phyloP scores from a whole-genome alignment of 139 green algal species.

The Raphidocelis subcapitata region DNA sequence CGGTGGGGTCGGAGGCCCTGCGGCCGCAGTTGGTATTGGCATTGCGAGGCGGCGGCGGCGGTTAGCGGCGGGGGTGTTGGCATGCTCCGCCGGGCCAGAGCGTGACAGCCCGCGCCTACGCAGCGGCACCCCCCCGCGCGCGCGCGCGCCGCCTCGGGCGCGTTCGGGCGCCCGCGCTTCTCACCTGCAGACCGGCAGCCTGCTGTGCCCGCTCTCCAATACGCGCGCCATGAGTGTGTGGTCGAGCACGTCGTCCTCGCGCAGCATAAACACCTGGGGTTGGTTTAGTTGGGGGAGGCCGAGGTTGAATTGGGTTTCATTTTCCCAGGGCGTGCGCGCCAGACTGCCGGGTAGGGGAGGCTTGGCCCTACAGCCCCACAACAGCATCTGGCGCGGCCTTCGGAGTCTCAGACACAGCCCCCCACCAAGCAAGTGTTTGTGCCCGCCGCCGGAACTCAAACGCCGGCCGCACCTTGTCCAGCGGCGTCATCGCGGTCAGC shows the following conservation, averaged over 20 bases:
- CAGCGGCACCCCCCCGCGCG: neutral
- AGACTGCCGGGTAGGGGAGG: too few species aligned
- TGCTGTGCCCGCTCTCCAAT: slow-evolving; percentile 59
- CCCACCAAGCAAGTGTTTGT: too few species aligned
- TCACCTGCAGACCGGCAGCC: slow-evolving; percentile 59
- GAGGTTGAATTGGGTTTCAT: too few species aligned
- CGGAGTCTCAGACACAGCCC: too few species aligned
- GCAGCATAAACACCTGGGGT: slow-evolving; percentile 79
- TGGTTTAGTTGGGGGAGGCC: too few species aligned
- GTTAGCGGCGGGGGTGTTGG: neutral
- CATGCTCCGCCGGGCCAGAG: neutral
- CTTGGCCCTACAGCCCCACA: too few species aligned
- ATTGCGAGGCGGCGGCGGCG: neutral
- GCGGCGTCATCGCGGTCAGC: slow-evolving; percentile 65
- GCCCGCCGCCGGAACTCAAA: too few species aligned
- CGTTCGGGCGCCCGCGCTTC: neutral
- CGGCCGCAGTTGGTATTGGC: neutral
- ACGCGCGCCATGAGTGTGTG: slow-evolving; percentile 39
- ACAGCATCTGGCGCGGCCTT: too few species aligned
- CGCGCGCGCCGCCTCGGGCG: too few species aligned
- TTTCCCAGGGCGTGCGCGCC: too few species aligned
- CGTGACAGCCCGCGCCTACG: neutral
- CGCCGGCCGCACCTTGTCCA: slow-evolving; percentile 71
- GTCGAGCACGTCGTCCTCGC: slow-evolving; percentile 52
- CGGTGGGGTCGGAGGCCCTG: slow-evolving; percentile 11